Evolutionary conservation across 768 basidiomycete species (phyloP).

Genomic region (Hypholoma sublateritium): DNA sequence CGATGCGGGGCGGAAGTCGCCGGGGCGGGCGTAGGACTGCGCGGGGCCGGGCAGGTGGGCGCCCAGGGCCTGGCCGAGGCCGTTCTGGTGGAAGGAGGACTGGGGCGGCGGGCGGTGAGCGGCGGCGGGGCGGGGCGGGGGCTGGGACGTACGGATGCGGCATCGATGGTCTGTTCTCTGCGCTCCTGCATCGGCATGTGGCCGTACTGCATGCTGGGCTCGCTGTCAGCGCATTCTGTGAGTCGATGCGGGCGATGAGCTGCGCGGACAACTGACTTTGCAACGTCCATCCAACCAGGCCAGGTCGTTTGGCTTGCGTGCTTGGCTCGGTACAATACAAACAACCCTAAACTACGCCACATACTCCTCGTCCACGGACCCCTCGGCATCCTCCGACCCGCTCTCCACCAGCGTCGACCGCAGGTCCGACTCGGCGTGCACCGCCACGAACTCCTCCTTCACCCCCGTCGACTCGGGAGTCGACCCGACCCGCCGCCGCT

Average conservation of each 20-base stretch:
- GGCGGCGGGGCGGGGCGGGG: conserved; percentile 20
- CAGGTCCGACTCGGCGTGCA: conserved; percentile 27
- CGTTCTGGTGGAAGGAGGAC: conserved; percentile 56
- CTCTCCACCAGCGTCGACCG: conserved; percentile 26
- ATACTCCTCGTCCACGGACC: conserved; percentile 28
- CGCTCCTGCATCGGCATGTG: conserved; percentile 52
- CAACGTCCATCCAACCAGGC: conserved; percentile 34
- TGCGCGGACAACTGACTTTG: conserved; percentile 33
- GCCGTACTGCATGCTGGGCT: conserved; percentile 60
- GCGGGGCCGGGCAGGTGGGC: conserved; percentile 31
- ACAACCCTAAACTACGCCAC: conserved; percentile 2
- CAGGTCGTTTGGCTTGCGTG: conserved; percentile 26
- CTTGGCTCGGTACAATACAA: not conserved
- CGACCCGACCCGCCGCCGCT: conserved; percentile 7
- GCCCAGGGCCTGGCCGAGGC: conserved; percentile 62
- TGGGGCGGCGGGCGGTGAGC: conserved; percentile 1
- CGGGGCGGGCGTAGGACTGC: conserved; percentile 23
- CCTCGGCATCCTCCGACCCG: conserved; percentile 38
- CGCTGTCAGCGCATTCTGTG: conserved; percentile 16
- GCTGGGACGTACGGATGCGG: conserved; percentile 53
- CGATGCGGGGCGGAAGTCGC: conserved; percentile 39
- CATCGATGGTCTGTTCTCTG: conserved; percentile 56
- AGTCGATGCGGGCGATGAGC: conserved; percentile 3
- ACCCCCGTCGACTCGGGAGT: conserved; percentile 11
- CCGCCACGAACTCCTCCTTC: conserved; percentile 2